Evolutionary conservation across 1,284 basidiomycete species (phyloP).

Genomic region (Tremellales sp.): DNA sequence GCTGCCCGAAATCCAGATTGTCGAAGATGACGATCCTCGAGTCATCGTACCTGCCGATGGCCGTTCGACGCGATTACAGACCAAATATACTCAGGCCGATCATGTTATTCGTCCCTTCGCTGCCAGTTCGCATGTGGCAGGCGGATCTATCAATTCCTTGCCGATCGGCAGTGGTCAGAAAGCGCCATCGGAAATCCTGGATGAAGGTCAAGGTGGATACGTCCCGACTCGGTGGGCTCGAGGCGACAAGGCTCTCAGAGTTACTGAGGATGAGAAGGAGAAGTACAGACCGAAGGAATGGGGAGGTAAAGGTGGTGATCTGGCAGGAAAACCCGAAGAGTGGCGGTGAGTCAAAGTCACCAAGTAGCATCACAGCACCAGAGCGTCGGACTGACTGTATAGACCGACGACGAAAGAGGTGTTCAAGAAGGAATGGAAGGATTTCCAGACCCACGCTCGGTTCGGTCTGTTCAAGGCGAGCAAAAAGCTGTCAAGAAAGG

Average conservation of each 20-base stretch:
- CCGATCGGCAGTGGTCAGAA: slow-evolving; percentile 3
- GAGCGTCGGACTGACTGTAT: background rate
- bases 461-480: slow-evolving; percentile 47
- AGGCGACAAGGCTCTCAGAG: slow-evolving; percentile 39
- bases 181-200: slow-evolving; percentile 28
- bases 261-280: slow-evolving; percentile 42
- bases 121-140: background rate
- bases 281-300: slow-evolving; percentile 47
- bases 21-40: slow-evolving; percentile 46
- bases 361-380: background rate
- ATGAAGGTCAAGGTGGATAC: slow-evolving; percentile 41
- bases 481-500: slow-evolving; percentile 47
- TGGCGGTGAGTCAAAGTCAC: slow-evolving; percentile 42
- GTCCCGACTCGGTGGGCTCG: slow-evolving; percentile 45
- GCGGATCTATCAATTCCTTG: background rate
- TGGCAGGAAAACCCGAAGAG: slow-evolving; percentile 36
- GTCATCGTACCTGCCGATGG: slow-evolving; percentile 39
- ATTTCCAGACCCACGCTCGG: slow-evolving; percentile 39
- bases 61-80: slow-evolving; percentile 32
- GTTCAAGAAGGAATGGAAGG: slow-evolving; percentile 46
- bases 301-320: slow-evolving; percentile 38
- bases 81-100: slow-evolving; percentile 17
- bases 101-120: slow-evolving; percentile 28
- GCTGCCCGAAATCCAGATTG: slow-evolving; percentile 45
- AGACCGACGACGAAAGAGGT: slow-evolving; percentile 42